Base-by-base conservation (phyloP, 768 basidiomycete species). In the Rhizopogon sp. region DNA sequence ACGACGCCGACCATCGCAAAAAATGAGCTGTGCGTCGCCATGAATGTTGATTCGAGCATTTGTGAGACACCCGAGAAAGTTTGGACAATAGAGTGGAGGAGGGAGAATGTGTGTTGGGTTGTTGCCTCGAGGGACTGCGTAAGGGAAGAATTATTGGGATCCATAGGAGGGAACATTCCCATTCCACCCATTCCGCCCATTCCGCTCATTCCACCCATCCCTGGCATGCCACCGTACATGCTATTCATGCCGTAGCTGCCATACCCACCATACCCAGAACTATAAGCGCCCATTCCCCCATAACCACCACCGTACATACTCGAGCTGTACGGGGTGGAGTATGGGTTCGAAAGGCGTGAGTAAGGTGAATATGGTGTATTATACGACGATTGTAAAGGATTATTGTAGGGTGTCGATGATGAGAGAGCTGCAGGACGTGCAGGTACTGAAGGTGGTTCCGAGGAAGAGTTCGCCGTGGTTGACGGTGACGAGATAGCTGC, bases 1-100 rank as follows among this genome's bases (percentile, higher is more conserved):
- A 95, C 80, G 43, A 99, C 96, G 58, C 93, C 91, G 50, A 95
- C 93, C 87, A 96, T 93, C 54, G 93, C 93, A 69, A 95, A 96
- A 72, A 96, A 96, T 8, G 86, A 89, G 0, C 90, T 93, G 70
- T 96, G 93, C 0, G 93, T 96, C 2, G 96, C 96, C 87, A 98
- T 90, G 72, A 96, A 98, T 5, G 96, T 98, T 35, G 84, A 87
- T 70, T 98, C 96, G 66, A 99, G 86, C 85, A 99, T 95, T 69
- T 98, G 96, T 0, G 96, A 88, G 58, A 99, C 86, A 22, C 95
- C 95, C 0, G 85, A 79, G 72, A 98, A 96, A 4, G 95, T 97
- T 63, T 93, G 90, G 43, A 99, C 96, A 66, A 99, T 88, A 10
- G 90, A 91, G 62, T 98, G 94, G 29, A 99, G 77, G 54, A 99